Evolutionary conservation across 345 rosid species (phyloP).

Genomic region (Bruguiera parviflora): DNA sequence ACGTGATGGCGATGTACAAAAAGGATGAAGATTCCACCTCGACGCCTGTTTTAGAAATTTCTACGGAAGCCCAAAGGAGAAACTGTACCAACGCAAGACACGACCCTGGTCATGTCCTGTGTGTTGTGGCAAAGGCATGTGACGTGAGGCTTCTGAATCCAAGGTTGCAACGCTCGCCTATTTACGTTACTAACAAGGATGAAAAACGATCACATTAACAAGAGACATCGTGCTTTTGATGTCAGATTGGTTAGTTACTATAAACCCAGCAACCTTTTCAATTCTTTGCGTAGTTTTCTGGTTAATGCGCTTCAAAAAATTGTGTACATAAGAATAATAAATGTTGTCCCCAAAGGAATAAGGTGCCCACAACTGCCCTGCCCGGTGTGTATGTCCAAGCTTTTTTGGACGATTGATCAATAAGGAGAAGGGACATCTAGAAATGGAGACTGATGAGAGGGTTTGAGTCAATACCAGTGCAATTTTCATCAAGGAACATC

Average conservation of each 20-base stretch:
- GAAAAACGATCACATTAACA: constrained; percentile 30
- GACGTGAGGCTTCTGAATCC: constrained; percentile 27
- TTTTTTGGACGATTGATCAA: too few species aligned
- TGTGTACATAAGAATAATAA: too few species aligned
- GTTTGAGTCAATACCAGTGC: too few species aligned
- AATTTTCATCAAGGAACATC: too few species aligned
- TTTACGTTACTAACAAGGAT: constrained; percentile 35
- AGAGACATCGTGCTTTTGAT: constrained; percentile 1
- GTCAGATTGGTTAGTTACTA: constrained; percentile 6
- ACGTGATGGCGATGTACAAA: constrained; percentile 32
- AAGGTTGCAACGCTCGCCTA: constrained; percentile 35
- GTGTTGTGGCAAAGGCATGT: constrained; percentile 42
- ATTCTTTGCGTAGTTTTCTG: too few species aligned
- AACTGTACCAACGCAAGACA: constrained; percentile 36
- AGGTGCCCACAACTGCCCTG: background rate
- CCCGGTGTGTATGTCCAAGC: too few species aligned
- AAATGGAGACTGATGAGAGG: too few species aligned
- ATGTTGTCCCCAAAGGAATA: background rate
- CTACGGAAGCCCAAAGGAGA: background rate
- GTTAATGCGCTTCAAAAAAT: too few species aligned
- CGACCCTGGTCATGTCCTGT: constrained; percentile 57
- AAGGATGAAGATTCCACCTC: constrained; percentile 20
- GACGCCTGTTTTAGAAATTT: constrained; percentile 12
- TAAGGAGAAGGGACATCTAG: too few species aligned
- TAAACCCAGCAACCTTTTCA: background rate